Evolutionary conservation across 2,329 filamentous ascomycete species (phyloP).

Genomic region (Epichloe coenophiala): DNA sequence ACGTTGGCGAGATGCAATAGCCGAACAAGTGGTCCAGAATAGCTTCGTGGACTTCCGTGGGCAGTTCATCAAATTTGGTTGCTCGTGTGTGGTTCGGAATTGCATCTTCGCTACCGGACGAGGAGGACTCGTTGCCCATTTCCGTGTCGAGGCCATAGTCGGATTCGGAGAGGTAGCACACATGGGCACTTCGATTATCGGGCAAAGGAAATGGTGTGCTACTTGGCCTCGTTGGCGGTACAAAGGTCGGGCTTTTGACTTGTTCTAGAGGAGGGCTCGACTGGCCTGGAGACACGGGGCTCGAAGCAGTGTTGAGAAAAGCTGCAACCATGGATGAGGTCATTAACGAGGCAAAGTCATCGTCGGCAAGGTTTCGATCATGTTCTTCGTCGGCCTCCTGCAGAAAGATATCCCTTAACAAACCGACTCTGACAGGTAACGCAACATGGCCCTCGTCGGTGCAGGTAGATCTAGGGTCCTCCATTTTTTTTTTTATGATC

Average conservation of each 20-base stretch:
- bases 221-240: slow-evolving; percentile 34
- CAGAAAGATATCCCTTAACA: slow-evolving; percentile 4
- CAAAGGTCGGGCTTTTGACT: slow-evolving; percentile 24
- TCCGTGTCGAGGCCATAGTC: slow-evolving; percentile 9
- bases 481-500: slow-evolving; percentile 1
- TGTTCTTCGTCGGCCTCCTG: slow-evolving; percentile 4
- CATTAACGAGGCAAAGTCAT: slow-evolving; percentile 24
- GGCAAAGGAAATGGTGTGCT: slow-evolving; percentile 47
- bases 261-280: slow-evolving; percentile 38
- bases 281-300: slow-evolving; percentile 40
- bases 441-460: slow-evolving; percentile 2
- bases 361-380: slow-evolving; percentile 10
- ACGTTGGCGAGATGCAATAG: slow-evolving; percentile 48
- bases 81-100: slow-evolving; percentile 9
- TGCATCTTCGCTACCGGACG: slow-evolving; percentile 10
- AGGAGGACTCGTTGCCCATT: slow-evolving; percentile 5
- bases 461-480: not conserved
- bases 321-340: slow-evolving; percentile 22
- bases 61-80: slow-evolving; percentile 37
- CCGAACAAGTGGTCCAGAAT: slow-evolving; percentile 61
- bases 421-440: slow-evolving; percentile 3
- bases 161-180: slow-evolving; percentile 15
- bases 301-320: slow-evolving; percentile 31
- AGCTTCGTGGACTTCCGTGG: slow-evolving; percentile 58
- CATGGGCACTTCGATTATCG: slow-evolving; percentile 27